phyloP scores from a whole-genome alignment of 2,329 filamentous ascomycete genomes.

The Claviceps sp. region DNA sequence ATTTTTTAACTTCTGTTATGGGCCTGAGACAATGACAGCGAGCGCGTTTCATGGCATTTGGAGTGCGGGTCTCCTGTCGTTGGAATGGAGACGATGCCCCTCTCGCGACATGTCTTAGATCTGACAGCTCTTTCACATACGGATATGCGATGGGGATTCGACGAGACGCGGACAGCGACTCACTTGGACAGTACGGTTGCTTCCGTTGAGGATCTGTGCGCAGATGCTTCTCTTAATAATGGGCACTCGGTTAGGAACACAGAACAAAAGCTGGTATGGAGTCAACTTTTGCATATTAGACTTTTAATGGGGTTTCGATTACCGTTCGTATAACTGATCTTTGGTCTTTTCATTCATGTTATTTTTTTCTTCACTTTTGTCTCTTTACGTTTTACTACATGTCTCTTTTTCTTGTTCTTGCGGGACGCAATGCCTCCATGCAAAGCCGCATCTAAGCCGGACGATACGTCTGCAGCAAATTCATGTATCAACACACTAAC shows the following conservation, averaged over 20 bases:
- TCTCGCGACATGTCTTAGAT: conserved; percentile 20
- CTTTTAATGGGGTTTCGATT: not conserved
- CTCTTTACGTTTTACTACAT: conserved; percentile 5
- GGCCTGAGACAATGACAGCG: conserved; percentile 5
- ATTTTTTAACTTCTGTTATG: conserved; percentile 6
- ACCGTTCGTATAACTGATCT: not conserved
- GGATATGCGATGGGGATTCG: not conserved
- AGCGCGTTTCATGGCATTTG: not conserved
- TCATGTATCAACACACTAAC: conserved; percentile 3
- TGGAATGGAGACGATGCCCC: conserved; percentile 18
- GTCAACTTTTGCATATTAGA: not conserved
- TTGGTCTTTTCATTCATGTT: conserved; percentile 4
- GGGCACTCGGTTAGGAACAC: not conserved
- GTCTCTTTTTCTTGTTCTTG: not conserved
- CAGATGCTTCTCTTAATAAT: not conserved
- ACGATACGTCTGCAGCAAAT: not conserved
- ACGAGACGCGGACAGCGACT: not conserved
- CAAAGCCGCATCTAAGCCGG: not conserved
- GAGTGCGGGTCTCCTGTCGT: conserved; percentile 1
- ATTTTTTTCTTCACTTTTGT: conserved; percentile 5
- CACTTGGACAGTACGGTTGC: not conserved
- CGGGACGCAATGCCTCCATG: not conserved
- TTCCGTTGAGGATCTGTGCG: not conserved
- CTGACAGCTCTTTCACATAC: not conserved
- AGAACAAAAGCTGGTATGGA: not conserved